These are phyloP conservation scores for Pyronema omphalodes DNA, from an alignment of 495 filamentous ascomycete species.

Conservation along the genomic window DNA sequence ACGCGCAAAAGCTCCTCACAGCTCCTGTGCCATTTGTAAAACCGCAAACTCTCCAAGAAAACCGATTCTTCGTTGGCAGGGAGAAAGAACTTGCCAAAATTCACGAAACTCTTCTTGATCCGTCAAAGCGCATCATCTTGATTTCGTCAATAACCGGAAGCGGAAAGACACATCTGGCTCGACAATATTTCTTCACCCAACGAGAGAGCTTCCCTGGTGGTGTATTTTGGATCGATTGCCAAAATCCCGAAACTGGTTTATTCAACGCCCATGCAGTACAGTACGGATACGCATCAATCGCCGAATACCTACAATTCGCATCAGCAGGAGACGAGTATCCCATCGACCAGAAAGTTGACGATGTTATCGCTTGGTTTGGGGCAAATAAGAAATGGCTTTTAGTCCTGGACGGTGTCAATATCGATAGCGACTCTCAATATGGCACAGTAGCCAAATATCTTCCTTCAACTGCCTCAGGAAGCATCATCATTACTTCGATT, in stretches of 20 bases:
- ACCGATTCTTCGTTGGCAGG: slow-evolving; percentile 58
- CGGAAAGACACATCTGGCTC: slow-evolving; percentile 66
- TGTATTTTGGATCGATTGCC: slow-evolving; percentile 64
- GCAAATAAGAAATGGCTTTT: slow-evolving; percentile 53
- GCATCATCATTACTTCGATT: slow-evolving; percentile 62
- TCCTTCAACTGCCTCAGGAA: slow-evolving; percentile 47
- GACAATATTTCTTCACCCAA: slow-evolving; percentile 59
- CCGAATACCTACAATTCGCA: slow-evolving; percentile 36
- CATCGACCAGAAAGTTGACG: background rate
- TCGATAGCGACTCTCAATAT: slow-evolving; percentile 39
- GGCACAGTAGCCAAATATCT: slow-evolving; percentile 45
- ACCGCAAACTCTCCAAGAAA: slow-evolving; percentile 59
- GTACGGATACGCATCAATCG: slow-evolving; percentile 59
- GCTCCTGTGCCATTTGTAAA: slow-evolving; percentile 30
- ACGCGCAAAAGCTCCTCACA: background rate
- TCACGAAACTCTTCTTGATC: slow-evolving; percentile 47
- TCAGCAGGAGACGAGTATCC: background rate
- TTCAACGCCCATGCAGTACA: slow-evolving; percentile 27
- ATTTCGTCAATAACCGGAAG: slow-evolving; percentile 57
- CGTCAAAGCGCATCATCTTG: slow-evolving; percentile 46
- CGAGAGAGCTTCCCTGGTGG: slow-evolving; percentile 50
- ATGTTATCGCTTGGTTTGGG: slow-evolving; percentile 54
- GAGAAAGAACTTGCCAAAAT: slow-evolving; percentile 48
- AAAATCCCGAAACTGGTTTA: slow-evolving; percentile 15
- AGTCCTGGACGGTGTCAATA: slow-evolving; percentile 55